phyloP scores from a whole-genome alignment of 495 filamentous ascomycete species.

The Trichodelitschia bisporula region DNA sequence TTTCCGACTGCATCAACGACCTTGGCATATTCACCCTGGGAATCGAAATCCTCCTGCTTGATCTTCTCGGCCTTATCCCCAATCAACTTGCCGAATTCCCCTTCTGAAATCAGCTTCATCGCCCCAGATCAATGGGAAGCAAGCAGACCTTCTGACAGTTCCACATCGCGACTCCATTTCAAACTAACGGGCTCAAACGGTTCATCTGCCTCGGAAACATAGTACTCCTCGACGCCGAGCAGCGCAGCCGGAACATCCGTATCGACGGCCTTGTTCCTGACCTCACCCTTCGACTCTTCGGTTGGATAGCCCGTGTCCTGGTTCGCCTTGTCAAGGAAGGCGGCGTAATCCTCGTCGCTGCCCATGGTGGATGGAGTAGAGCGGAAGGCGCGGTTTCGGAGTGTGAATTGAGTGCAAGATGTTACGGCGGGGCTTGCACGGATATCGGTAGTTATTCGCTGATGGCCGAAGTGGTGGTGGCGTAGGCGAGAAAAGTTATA shows the following conservation, averaged over 20 bases:
- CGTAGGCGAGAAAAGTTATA: no score
- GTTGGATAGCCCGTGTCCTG: constrained; percentile 21
- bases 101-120: constrained; percentile 13
- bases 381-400: no score
- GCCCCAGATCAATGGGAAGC: no score
- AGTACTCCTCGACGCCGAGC: constrained; percentile 33
- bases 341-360: constrained; percentile 55
- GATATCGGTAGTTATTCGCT: no score
- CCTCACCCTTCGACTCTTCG: constrained; percentile 16
- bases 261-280: constrained; percentile 16
- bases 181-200: constrained; percentile 54
- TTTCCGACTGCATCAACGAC: constrained; percentile 31
- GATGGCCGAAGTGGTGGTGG: no score
- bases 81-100: constrained; percentile 31
- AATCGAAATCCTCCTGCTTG: constrained; percentile 35
- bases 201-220: constrained; percentile 62
- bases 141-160: constrained; percentile 15
- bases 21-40: constrained; percentile 28
- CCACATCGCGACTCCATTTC: constrained; percentile 25
- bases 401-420: no score
- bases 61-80: constrained; percentile 24
- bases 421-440: no score
- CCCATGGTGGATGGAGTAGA: no score
- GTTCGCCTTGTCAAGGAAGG: constrained; percentile 71
- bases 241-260: constrained; percentile 35